phyloP scores from a whole-genome alignment of 306 rosid genomes.

The Macrotyloma uniflorum region DNA sequence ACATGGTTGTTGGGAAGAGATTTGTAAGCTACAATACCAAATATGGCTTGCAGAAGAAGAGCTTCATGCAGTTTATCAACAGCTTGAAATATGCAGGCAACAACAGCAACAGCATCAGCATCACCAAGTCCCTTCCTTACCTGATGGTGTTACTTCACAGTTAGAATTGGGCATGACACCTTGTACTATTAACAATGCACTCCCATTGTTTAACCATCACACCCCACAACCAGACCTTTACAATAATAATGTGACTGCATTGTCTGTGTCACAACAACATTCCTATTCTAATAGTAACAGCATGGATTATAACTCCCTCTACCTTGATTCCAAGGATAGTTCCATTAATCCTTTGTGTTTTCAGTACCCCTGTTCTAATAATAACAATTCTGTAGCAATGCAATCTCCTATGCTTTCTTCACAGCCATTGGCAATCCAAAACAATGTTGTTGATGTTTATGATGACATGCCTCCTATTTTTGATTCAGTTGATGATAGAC shows the following conservation, averaged over 20 bases:
- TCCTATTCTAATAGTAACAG: slow-evolving; percentile 53
- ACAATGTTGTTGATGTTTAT: slow-evolving; percentile 55
- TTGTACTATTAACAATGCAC: slow-evolving; percentile 32
- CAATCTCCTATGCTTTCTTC: slow-evolving; percentile 44
- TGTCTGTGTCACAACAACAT: slow-evolving; percentile 53
- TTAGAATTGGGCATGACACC: slow-evolving; percentile 70
- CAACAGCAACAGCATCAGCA: slow-evolving; percentile 48
- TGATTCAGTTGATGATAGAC: slow-evolving; percentile 69
- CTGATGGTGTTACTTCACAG: slow-evolving; percentile 55
- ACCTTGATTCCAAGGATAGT: slow-evolving; percentile 54
- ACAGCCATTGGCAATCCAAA: slow-evolving; percentile 51
- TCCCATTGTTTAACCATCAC: slow-evolving; percentile 49
- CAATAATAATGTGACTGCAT: slow-evolving; percentile 28
- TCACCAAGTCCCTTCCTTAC: slow-evolving; percentile 36
- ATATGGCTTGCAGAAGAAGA: slow-evolving; percentile 56
- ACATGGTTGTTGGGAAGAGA: slow-evolving; percentile 63
- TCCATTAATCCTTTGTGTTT: slow-evolving; percentile 52
- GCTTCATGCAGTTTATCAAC: slow-evolving; percentile 58
- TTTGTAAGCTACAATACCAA: slow-evolving; percentile 54
- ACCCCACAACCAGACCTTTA: slow-evolving; percentile 42
- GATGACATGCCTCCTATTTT: slow-evolving; percentile 72
- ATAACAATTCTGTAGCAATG: slow-evolving; percentile 43
- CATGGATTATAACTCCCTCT: slow-evolving; percentile 44
- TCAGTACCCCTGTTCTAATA: slow-evolving; percentile 42
- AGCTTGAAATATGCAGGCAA: slow-evolving; percentile 61